Percentiles rank a stretch among this genome's conserved stretches.
Evolutionary conservation across 169 alveolate species (phyloP).

Genomic region (Plasmodium gaboni): DNA sequence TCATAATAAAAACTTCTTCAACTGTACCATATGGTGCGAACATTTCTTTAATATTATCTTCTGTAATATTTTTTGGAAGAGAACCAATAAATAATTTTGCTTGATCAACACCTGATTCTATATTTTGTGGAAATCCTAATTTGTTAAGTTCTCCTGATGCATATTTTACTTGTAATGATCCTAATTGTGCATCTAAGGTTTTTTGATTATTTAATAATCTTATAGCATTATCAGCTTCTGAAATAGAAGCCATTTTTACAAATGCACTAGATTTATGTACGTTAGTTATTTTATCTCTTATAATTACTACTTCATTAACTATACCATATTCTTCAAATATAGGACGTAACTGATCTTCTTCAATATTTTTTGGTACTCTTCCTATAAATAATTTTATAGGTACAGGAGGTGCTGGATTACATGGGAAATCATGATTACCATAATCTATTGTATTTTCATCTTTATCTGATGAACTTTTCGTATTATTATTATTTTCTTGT

Average conservation of each 20-base stretch:
- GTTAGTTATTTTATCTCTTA: slow-evolving; percentile 89
- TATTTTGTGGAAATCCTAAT: slow-evolving; percentile 88
- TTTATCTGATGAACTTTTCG: slow-evolving; percentile 53
- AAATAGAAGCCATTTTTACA: slow-evolving; percentile 90
- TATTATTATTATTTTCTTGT: slow-evolving; percentile 20
- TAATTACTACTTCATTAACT: slow-evolving; percentile 89
- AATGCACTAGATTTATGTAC: slow-evolving; percentile 90
- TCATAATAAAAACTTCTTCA: slow-evolving; percentile 90
- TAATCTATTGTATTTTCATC: slow-evolving; percentile 54
- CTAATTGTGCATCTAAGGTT: slow-evolving; percentile 88
- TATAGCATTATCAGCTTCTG: slow-evolving; percentile 93
- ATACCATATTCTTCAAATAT: slow-evolving; percentile 90
- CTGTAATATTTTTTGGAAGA: slow-evolving; percentile 88
- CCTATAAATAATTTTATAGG: slow-evolving; percentile 92
- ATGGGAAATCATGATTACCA: slow-evolving; percentile 77
- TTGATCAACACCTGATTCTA: slow-evolving; percentile 84
- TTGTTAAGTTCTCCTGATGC: slow-evolving; percentile 92
- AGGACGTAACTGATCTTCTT: slow-evolving; percentile 87
- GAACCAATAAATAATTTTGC: slow-evolving; percentile 93
- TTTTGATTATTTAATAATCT: slow-evolving; percentile 87
- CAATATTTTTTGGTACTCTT: slow-evolving; percentile 89
- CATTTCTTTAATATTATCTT: slow-evolving; percentile 87
- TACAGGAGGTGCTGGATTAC: slow-evolving; percentile 93
- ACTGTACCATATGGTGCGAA: slow-evolving; percentile 89
- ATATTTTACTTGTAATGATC: slow-evolving; percentile 91